Evolutionary conservation across 495 filamentous ascomycete species (phyloP).

Genomic region (Alectoria sarmentosa): DNA sequence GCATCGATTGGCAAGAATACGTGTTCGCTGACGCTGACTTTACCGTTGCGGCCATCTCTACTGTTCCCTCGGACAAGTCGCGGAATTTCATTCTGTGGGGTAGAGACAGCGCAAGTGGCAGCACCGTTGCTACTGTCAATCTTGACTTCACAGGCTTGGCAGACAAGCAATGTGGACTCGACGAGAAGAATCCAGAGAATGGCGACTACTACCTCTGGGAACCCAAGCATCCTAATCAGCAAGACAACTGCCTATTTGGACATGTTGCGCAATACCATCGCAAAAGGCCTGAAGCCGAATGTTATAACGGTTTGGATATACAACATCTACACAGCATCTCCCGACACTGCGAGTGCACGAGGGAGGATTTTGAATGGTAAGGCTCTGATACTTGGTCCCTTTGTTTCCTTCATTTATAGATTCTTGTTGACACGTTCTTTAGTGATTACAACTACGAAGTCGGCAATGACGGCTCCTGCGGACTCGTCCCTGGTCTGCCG

Average conservation of each 20-base stretch:
- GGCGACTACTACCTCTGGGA: slow-evolving; percentile 75
- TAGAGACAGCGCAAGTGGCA: slow-evolving; percentile 37
- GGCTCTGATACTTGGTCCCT: slow-evolving; percentile 20
- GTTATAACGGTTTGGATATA: slow-evolving; percentile 69
- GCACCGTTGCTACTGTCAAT: slow-evolving; percentile 58
- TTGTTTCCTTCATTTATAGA: neutral
- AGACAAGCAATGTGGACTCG: slow-evolving; percentile 57
- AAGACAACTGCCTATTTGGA: slow-evolving; percentile 82
- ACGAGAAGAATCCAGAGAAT: slow-evolving; percentile 51
- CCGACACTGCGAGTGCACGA: slow-evolving; percentile 72
- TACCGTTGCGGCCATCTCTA: slow-evolving; percentile 68
- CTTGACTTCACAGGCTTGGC: slow-evolving; percentile 80
- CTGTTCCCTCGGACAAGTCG: slow-evolving; percentile 80
- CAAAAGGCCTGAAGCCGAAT: slow-evolving; percentile 65
- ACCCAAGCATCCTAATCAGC: slow-evolving; percentile 68
- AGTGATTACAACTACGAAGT: slow-evolving; percentile 94
- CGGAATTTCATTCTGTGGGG: slow-evolving; percentile 90
- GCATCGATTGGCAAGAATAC: slow-evolving; percentile 65
- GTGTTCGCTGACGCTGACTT: slow-evolving; percentile 65
- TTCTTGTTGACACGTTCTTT: slow-evolving; percentile 24
- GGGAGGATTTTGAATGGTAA: slow-evolving; percentile 91
- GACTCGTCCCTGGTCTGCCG: slow-evolving; percentile 59
- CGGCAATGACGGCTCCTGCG: slow-evolving; percentile 65
- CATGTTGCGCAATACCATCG: slow-evolving; percentile 85
- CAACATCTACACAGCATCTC: slow-evolving; percentile 58